Evolutionary conservation across 208 protist species (phyloP).

Genomic region (Leishmania tarentolae): DNA sequence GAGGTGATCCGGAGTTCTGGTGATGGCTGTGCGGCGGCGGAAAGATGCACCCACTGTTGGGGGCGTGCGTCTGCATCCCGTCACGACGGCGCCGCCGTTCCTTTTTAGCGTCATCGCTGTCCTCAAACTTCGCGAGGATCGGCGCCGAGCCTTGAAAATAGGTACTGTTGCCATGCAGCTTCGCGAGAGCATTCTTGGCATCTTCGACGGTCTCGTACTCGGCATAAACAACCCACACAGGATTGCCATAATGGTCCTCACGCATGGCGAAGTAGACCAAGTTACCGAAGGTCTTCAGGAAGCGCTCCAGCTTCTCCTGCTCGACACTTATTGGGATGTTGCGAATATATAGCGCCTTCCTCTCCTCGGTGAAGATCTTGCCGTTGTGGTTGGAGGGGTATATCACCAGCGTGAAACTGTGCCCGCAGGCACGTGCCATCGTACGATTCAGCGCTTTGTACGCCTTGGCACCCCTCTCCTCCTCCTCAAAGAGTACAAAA

Average conservation of each 20-base stretch:
- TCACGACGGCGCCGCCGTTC: constrained; percentile 70
- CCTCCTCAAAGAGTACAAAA: constrained; percentile 94
- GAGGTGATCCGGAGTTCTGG: constrained; percentile 11
- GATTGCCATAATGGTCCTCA: constrained; percentile 79
- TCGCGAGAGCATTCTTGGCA: constrained; percentile 55
- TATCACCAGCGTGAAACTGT: constrained; percentile 75
- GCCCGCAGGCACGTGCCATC: constrained; percentile 39
- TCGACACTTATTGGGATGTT: constrained; percentile 73
- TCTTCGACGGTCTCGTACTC: constrained; percentile 74
- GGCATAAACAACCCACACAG: constrained; percentile 83
- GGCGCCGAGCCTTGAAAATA: constrained; percentile 65
- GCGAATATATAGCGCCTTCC: constrained; percentile 75
- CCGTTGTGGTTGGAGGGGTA: constrained; percentile 82
- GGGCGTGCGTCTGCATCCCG: constrained; percentile 27
- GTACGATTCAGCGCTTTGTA: constrained; percentile 67
- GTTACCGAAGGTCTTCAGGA: constrained; percentile 62
- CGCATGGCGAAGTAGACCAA: constrained; percentile 79
- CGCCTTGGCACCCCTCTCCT: constrained; percentile 79
- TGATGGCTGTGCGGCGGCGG: constrained; percentile 37
- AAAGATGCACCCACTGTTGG: constrained; percentile 49
- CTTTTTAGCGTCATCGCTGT: constrained; percentile 72
- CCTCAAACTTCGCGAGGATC: constrained; percentile 76
- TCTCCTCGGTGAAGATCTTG: constrained; percentile 48
- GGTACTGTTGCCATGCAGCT: constrained; percentile 69
- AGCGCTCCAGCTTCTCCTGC: constrained; percentile 59